phyloP scores from a whole-genome alignment of 768 basidiomycete species.

The Pleurotus tuoliensis region DNA sequence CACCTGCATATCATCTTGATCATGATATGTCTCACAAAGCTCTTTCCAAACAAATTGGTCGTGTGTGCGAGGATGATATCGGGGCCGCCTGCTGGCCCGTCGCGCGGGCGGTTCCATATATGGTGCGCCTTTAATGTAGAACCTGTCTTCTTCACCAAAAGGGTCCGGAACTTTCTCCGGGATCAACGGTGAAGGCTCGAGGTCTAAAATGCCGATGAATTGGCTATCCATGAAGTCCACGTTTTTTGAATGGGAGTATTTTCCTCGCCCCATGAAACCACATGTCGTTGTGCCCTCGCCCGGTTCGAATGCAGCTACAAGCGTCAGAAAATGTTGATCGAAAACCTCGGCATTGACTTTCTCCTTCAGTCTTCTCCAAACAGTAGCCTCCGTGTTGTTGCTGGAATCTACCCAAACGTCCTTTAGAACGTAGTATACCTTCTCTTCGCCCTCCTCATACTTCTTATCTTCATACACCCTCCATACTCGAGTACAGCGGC shows the following conservation, averaged over 20 bases:
- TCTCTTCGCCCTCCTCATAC: neutral
- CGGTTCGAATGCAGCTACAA: neutral
- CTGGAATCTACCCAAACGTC: neutral
- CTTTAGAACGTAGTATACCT: neutral
- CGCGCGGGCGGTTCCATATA: neutral
- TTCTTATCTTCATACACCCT: neutral
- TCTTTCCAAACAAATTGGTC: neutral
- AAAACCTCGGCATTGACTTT: neutral
- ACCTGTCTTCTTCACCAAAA: neutral
- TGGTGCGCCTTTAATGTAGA: neutral
- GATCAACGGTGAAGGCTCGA: neutral
- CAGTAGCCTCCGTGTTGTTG: neutral
- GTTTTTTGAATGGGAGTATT: neutral
- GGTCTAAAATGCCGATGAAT: neutral
- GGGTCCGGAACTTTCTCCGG: neutral
- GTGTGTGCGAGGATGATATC: neutral
- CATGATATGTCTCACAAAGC: neutral
- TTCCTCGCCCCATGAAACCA: neutral
- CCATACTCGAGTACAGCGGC: conserved; percentile 12
- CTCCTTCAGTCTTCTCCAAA: neutral
- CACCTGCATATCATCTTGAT: neutral
- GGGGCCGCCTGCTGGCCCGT: neutral
- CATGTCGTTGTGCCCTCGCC: neutral
- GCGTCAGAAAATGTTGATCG: neutral
- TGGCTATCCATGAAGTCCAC: neutral